These are phyloP conservation scores for Nothophytophthora sp. DNA, from an alignment of 352 stramenopile species.

Conservation along the genomic window DNA sequence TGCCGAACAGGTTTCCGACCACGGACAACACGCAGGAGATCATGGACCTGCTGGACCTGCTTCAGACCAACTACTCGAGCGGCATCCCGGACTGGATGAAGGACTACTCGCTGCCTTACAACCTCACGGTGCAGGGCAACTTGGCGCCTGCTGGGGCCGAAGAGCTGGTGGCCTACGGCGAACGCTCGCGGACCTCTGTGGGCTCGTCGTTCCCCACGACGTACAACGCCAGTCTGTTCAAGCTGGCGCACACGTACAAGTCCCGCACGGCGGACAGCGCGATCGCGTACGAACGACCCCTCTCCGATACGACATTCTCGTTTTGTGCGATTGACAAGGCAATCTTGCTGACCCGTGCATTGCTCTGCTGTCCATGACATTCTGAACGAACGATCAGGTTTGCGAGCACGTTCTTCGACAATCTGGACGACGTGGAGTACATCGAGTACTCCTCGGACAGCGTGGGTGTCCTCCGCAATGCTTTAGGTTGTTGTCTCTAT, in stretches of 20 bases:
- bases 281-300: slow-evolving; percentile 34
- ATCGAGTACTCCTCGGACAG: slow-evolving; percentile 50
- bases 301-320: background rate
- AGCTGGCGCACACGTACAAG: slow-evolving; percentile 63
- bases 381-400: slow-evolving; percentile 52
- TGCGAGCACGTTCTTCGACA: slow-evolving; percentile 56
- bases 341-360: background rate
- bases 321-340: background rate
- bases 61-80: slow-evolving; percentile 41
- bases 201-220: slow-evolving; percentile 1
- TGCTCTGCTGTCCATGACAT: background rate
- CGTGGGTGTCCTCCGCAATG: too few species aligned
- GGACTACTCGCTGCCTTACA: slow-evolving; percentile 65
- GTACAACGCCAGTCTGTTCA: slow-evolving; percentile 38
- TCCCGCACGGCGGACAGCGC: slow-evolving; percentile 60
- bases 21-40: slow-evolving; percentile 50
- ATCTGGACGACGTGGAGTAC: slow-evolving; percentile 49
- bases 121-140: slow-evolving; percentile 38
- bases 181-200: slow-evolving; percentile 29
- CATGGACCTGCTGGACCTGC: slow-evolving; percentile 36
- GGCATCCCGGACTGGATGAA: slow-evolving; percentile 50
- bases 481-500: background rate
- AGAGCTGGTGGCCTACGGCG: slow-evolving; percentile 44
- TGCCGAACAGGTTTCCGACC: slow-evolving; percentile 54
- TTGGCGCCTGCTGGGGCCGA: slow-evolving; percentile 33